Evolutionary conservation across 805 yeast species (phyloP), one percentile per base, ranked within the genome.

Genomic region (Kodamaea jinghongensis): DNA sequence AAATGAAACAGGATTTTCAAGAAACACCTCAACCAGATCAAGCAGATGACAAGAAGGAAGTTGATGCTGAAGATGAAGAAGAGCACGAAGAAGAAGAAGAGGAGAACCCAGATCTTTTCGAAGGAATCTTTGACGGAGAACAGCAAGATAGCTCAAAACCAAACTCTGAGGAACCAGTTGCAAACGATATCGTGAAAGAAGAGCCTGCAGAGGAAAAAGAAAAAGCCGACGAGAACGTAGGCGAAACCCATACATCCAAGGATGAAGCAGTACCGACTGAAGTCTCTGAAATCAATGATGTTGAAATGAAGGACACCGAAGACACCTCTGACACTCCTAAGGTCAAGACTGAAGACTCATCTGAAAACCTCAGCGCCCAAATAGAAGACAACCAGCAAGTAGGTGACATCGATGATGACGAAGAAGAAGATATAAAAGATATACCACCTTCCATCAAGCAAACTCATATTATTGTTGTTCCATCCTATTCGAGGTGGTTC

Each of bases 401-500:
- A 25, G 23, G 22, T n/a, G 3, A n/a, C 26, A 4, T 25, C 17
- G 41, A 36, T 12, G 38, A 28, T 11, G 35, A 39, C 4, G 38
- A 32, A 11, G 37, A 5, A 12, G 31, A 43, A 3, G 32, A 41
- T 9, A 44, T 31, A 3, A 34, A 36, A 13, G 42, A 38, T 6
- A 36, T 39, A 16, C 27, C 42, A 4, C 34, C 33, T 8, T 9
- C 26, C 4, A 34, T 52, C 22, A 63, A 63, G 41, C 97, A 90
- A 63, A 79, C 95, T 0, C 96, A 88, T 55, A 79, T 89, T 0
- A 81, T 89, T 32, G 81, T 89, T 3, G 71, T 89, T 17, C 97
- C 97, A 4, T 86, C 96, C 0, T 90, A 87, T 58, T 74, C 96
- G 0, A 63, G 83, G 22, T 90, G 97, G 97, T 89, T 89, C 57